Evolutionary conservation across 2,329 filamentous ascomycete genomes (phyloP).

Genomic region (Clarireedia hainanense): DNA sequence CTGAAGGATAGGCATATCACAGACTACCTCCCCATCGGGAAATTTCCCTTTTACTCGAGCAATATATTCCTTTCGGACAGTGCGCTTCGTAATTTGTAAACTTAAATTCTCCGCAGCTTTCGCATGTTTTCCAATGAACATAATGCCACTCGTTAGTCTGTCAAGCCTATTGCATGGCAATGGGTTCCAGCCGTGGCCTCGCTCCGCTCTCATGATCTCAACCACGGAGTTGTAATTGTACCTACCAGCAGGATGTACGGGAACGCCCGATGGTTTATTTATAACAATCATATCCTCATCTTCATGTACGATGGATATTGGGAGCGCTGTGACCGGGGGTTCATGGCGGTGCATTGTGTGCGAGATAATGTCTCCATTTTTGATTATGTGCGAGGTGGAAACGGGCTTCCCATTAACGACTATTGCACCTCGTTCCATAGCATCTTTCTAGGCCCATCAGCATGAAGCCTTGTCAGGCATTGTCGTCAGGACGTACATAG

Average conservation of each 20-base stretch:
- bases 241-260: conserved; percentile 88
- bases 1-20: conserved; percentile 85
- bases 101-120: conserved; percentile 72
- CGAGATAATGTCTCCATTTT: conserved; percentile 85
- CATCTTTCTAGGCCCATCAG: conserved; percentile 46
- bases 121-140: conserved; percentile 91
- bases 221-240: conserved; percentile 95
- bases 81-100: conserved; percentile 67
- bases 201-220: conserved; percentile 83
- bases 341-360: conserved; percentile 95
- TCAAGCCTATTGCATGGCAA: conserved; percentile 88
- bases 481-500: conserved; percentile 51
- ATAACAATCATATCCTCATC: conserved; percentile 92
- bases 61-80: conserved; percentile 90
- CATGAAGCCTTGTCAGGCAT: not conserved
- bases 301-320: conserved; percentile 80
- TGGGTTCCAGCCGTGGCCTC: conserved; percentile 46
- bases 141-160: conserved; percentile 87
- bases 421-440: conserved; percentile 74
- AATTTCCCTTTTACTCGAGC: conserved; percentile 87
- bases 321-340: conserved; percentile 76
- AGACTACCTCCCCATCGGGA: conserved; percentile 82
- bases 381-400: conserved; percentile 59
- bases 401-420: conserved; percentile 69
- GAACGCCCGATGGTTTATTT: conserved; percentile 91